Base-by-base conservation (phyloP, 163 green algal genomes). In the Prototheca wickerhamii region DNA sequence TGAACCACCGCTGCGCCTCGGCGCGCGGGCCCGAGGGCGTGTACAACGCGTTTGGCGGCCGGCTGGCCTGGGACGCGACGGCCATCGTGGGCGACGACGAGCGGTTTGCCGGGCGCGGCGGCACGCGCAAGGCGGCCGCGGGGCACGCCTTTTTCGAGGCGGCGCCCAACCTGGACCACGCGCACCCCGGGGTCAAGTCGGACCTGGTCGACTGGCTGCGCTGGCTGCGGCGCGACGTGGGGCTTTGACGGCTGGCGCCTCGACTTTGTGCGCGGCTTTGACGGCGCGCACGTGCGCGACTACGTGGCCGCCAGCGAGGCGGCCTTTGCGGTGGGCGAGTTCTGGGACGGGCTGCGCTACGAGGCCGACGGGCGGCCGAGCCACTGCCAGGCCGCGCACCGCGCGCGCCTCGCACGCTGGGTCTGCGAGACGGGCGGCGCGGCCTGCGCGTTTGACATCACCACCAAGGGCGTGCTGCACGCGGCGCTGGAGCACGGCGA, bases 91-190 rank as follows among this genome's bases (percentile, higher is more conserved):
- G 69, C 25, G 76, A 88, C 61, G 80, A 87, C 65, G 58, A 42
- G 26, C 64, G 75, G 23, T 85, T 79, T 55, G 69, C 64, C 10
- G 72, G 84, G 33, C 59, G 53, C 21, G 79, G 85, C 54, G 74
- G n/a, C n/a, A n/a, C n/a, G n/a, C n/a, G n/a, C n/a, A n/a, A n/a
- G n/a, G n/a, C 80, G 52, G 54, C 29, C 30, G 69, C 58, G 53
- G 76, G 61, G 5, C 85, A 87, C 25, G 84, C 91, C 63, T 35
- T 65, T 61, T 95, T 92, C 65, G 42, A 71, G 18, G 88, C 86
- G 10, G 88, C 88, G 28, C 88, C 88, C 51, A 95, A 95, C 80
- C 82, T 95, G 21, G 88, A 95, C 63, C 88, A 95, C 74, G 79
- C 73, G 20, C 81, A 83, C 50, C 55, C 67, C 18, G 53, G 55